Conservation (phyloP, 192 early-diverging fungal genomes). For the Coemansia erecta region DNA sequence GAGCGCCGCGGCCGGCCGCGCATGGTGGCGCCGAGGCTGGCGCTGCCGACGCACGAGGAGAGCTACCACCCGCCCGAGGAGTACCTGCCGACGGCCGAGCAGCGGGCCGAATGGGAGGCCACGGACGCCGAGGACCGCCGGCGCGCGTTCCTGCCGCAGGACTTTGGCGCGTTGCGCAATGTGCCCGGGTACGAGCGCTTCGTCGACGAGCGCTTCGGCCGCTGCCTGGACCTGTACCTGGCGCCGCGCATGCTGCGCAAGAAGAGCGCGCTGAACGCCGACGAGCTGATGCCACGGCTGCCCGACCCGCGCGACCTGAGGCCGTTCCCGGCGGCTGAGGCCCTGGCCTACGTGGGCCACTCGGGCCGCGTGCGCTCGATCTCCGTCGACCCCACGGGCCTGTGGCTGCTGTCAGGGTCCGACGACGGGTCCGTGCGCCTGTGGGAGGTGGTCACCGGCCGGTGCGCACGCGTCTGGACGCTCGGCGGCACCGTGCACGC, state of each 20-base stretch:
- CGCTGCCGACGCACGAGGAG: slow-evolving; percentile 86
- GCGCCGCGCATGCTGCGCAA: slow-evolving; percentile 89
- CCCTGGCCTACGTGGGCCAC: slow-evolving; percentile 82
- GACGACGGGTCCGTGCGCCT: slow-evolving; percentile 87
- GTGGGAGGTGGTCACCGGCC: slow-evolving; percentile 90
- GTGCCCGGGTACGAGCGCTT: slow-evolving; percentile 89
- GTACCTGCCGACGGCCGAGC: slow-evolving; percentile 82
- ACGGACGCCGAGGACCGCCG: slow-evolving; percentile 75
- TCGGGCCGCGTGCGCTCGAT: slow-evolving; percentile 74
- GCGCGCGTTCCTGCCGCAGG: slow-evolving; percentile 59
- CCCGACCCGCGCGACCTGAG: slow-evolving; percentile 92
- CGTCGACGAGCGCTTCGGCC: slow-evolving; percentile 92
- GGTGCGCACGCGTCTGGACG: slow-evolving; percentile 77
- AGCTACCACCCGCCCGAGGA: slow-evolving; percentile 97
- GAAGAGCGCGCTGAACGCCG: slow-evolving; percentile 83
- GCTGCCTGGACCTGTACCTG: slow-evolving; percentile 96
- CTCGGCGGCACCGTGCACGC: slow-evolving; percentile 66
- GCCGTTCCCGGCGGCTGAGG: slow-evolving; percentile 84
- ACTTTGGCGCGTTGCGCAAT: slow-evolving; percentile 68
- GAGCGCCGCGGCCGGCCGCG: slow-evolving; percentile 54
- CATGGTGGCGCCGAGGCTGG: slow-evolving; percentile 86
- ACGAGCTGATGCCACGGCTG: slow-evolving; percentile 91
- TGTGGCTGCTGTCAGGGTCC: slow-evolving; percentile 84
- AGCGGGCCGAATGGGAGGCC: slow-evolving; percentile 76
- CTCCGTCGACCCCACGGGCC: slow-evolving; percentile 90